Evolutionary conservation across 257 asterid genomes (phyloP).

Genomic region (Oldenlandia corymbosa): DNA sequence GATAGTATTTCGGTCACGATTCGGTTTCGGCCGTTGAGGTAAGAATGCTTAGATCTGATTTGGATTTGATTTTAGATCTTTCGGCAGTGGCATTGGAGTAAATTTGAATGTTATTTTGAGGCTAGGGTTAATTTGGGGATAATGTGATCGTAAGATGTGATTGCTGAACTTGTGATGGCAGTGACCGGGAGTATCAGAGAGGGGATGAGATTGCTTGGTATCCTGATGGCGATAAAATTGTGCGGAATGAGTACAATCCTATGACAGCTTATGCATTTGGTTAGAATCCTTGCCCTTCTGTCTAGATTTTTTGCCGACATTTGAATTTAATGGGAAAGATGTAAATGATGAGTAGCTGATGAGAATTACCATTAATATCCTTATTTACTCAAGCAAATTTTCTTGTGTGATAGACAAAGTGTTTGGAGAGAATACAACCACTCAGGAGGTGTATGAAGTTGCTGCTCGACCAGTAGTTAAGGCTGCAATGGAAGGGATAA

Average conservation of each 20-base stretch:
- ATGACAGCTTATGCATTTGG: conserved; percentile 90
- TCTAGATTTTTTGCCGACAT: neutral
- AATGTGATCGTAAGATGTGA: conserved; percentile 23
- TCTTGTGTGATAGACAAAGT: conserved; percentile 58
- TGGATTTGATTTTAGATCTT: conserved; percentile 27
- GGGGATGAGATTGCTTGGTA: conserved; percentile 96
- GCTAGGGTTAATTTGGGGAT: conserved; percentile 36
- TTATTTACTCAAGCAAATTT: neutral
- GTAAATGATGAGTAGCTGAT: neutral
- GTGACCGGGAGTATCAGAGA: conserved; percentile 85
- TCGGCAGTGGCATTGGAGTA: conserved; percentile 19
- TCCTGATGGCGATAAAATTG: conserved; percentile 77
- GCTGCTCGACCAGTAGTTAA: conserved; percentile 94
- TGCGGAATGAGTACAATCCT: conserved; percentile 84
- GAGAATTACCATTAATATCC: neutral
- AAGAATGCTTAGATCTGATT: conserved; percentile 50
- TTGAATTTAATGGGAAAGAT: neutral
- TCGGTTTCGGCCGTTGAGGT: conserved; percentile 96
- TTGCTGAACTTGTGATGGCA: conserved; percentile 35
- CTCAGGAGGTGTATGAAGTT: conserved; percentile 87
- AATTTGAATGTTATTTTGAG: conserved; percentile 9
- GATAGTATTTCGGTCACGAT: conserved; percentile 94
- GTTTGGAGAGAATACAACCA: conserved; percentile 70
- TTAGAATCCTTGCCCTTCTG: conserved; percentile 21
- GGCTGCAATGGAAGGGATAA: conserved; percentile 98